These are phyloP conservation scores for Dactylonectria macrodidyma DNA, from an alignment of 2,329 filamentous ascomycete species.

Conservation along the genomic window DNA sequence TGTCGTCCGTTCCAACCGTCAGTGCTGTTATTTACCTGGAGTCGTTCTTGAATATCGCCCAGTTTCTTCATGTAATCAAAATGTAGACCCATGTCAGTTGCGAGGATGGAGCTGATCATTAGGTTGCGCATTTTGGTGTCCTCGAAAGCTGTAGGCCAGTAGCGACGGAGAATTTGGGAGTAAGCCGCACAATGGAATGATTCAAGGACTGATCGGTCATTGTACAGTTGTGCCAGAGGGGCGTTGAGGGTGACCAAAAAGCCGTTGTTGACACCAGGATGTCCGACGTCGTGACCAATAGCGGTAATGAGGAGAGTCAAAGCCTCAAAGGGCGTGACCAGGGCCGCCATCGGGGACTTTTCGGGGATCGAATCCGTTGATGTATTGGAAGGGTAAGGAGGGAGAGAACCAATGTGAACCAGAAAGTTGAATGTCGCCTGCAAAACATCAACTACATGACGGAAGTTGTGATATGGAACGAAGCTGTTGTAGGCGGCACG, in stretches of 20 bases:
- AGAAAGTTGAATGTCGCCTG: constrained; percentile 95
- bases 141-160: constrained; percentile 89
- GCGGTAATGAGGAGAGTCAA: constrained; percentile 92
- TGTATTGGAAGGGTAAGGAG: constrained; percentile 70
- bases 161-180: constrained; percentile 91
- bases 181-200: constrained; percentile 98
- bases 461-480: constrained; percentile 98
- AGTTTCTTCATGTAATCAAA: constrained; percentile 97
- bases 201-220: constrained; percentile 95
- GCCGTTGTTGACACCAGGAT: constrained; percentile 98
- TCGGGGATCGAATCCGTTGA: constrained; percentile 49
- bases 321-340: constrained; percentile 90
- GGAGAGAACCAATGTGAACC: constrained; percentile 82
- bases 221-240: constrained; percentile 94
- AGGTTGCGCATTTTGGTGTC: constrained; percentile 86
- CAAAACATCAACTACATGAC: constrained; percentile 95
- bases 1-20: constrained; percentile 85
- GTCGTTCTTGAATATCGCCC: constrained; percentile 83
- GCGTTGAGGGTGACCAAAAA: constrained; percentile 94
- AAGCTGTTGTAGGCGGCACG: constrained; percentile 96
- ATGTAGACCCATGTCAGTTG: constrained; percentile 97
- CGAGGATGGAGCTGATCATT: constrained; percentile 97
- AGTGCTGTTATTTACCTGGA: constrained; percentile 75
- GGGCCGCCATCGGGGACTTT: constrained; percentile 77
- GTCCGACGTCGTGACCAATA: constrained; percentile 98